Evolutionary conservation across 2,329 filamentous ascomycete species (phyloP).

Genomic region (Xylaria sp.): DNA sequence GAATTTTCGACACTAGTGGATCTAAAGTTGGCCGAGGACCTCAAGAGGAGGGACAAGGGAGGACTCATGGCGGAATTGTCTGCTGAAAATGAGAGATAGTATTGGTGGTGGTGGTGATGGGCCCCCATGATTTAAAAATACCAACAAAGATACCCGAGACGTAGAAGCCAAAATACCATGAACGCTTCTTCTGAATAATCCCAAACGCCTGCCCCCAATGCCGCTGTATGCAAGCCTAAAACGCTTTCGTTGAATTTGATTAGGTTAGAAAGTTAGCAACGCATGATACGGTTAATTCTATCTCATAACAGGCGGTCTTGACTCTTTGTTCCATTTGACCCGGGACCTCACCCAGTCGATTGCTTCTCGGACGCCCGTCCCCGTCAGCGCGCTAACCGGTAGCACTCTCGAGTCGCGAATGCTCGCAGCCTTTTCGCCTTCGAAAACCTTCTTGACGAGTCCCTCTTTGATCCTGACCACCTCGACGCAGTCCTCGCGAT

Average conservation of each 20-base stretch:
- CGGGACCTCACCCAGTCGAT: constrained; percentile 96
- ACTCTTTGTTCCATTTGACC: constrained; percentile 97
- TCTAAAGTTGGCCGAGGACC: constrained; percentile 78
- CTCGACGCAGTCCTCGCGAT: constrained; percentile 96
- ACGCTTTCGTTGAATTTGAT: constrained; percentile 38
- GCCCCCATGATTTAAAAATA: constrained; percentile 31
- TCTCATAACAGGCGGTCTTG: constrained; percentile 90
- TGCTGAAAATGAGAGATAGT: constrained; percentile 85
- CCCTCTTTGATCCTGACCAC: constrained; percentile 98
- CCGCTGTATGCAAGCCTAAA: constrained; percentile 46
- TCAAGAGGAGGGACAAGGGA: constrained; percentile 79
- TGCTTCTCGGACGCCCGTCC: constrained; percentile 88
- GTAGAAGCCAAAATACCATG: constrained; percentile 35
- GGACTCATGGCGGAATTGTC: constrained; percentile 81
- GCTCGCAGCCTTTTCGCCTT: constrained; percentile 87
- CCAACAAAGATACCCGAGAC: constrained; percentile 53
- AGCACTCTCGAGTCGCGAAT: constrained; percentile 92
- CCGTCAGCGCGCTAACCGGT: constrained; percentile 90
- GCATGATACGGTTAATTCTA: constrained; percentile 53
- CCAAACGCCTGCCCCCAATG: constrained; percentile 45
- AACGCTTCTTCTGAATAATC: constrained; percentile 32
- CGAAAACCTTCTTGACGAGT: constrained; percentile 92
- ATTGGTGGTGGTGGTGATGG: constrained; percentile 15
- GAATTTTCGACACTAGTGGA: constrained; percentile 81
- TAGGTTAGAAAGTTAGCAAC: constrained; percentile 14